phyloP scores from a whole-genome alignment of 139 green algal genomes.

The Raphidocelis subcapitata region DNA sequence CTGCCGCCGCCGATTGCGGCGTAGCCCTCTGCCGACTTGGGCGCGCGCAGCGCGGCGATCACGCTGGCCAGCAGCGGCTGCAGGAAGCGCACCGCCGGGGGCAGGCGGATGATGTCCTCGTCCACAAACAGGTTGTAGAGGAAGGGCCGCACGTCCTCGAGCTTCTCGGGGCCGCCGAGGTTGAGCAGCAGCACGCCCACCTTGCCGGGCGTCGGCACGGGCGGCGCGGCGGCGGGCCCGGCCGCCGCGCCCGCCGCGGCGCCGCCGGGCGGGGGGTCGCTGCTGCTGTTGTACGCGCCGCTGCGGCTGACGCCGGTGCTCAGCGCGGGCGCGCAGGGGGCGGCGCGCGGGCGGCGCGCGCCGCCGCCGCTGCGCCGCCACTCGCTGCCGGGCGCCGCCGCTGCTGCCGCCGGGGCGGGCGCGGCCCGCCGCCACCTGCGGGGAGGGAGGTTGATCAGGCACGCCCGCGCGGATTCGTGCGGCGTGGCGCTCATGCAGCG shows the following conservation, averaged over 20 bases:
- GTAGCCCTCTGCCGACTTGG: constrained; percentile 92
- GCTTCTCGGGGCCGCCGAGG: constrained; percentile 92
- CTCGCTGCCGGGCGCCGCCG: no score
- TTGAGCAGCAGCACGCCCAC: constrained; percentile 96
- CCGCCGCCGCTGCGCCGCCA: no score
- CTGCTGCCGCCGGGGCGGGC: no score
- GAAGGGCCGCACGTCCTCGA: constrained; percentile 98
- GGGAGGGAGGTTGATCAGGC: no score
- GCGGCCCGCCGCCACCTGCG: no score
- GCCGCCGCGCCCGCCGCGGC: background rate
- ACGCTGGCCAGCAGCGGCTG: constrained; percentile 81
- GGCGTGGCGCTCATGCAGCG: background rate
- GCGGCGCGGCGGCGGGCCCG: background rate
- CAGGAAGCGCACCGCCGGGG: constrained; percentile 62
- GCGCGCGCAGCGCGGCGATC: constrained; percentile 84
- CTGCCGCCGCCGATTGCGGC: constrained; percentile 93
- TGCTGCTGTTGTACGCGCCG: background rate
- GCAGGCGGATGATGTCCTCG: constrained; percentile 91
- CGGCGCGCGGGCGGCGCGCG: no score
- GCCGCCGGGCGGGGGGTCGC: background rate
- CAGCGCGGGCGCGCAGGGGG: no score
- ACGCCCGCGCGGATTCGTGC: no score
- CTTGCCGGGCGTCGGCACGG: background rate
- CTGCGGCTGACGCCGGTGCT: no score
- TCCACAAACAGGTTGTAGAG: constrained; percentile 99